Base-by-base conservation (phyloP, 257 asterid species). In the Solanum peruvianum region DNA sequence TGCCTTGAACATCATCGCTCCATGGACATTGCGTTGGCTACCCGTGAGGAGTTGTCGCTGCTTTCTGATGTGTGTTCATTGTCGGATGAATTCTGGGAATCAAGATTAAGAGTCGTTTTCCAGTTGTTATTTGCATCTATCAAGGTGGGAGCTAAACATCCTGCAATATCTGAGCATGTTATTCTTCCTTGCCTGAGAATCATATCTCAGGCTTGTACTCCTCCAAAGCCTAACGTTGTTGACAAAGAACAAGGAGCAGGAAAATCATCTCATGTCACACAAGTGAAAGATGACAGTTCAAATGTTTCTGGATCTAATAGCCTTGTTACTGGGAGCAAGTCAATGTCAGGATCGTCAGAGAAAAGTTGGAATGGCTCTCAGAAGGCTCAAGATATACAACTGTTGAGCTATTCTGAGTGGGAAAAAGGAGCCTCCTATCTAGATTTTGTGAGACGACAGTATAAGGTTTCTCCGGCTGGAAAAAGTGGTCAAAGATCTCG, bases 1-100 rank as follows among this genome's bases (percentile, higher is more conserved):
- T 97, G 99, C 91, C 98, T 97, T 91, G 99, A 97, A 89, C 99
- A 97, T 91, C 99, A 97, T 89, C 98, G 98, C 83, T 97, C 99
- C 86, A 95, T 96, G 93, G 99, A 97, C 90, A 94, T 96, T 89
- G 96, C 99, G 69, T 82, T 96, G 89, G 98, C 98, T 82, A 94
- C 98, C 75, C 96, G 99, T 80, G 99, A 97, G 89, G 99, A 97
- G 90, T 86, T 97, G 87, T 92, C 96, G 92, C 90, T 97, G 92
- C 95, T 97, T 69, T 95, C 99, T 69, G 99, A 97, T 89, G 94
- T 95, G 86, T 97, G 98, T 87, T 96, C 98, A 73, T 93, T 97
- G 92, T 93, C 97, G 14, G 99, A 97, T 94, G 99, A 97, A 87
- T 96, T 93, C 89, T 97, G 99, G 99, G 99, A 97, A 86, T 96